Evolutionary conservation across 495 filamentous ascomycete genomes (phyloP).

Genomic region (Penicillium maclennaniae): DNA sequence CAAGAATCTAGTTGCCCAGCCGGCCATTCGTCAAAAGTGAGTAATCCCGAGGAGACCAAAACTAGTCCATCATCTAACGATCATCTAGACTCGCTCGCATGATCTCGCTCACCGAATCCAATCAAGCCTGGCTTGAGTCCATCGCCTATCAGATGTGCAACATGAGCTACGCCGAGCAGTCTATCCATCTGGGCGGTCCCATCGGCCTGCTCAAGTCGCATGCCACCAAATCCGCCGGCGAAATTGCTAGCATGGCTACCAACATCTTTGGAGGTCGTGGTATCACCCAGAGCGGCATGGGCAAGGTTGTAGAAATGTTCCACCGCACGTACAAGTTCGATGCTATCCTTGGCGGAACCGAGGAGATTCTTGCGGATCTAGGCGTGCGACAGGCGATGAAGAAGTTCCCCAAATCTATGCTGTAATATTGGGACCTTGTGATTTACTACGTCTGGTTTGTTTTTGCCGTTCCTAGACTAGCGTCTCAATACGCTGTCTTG

Average conservation of each 20-base stretch:
- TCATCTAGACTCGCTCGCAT: constrained; percentile 66
- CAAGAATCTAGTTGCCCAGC: constrained; percentile 77
- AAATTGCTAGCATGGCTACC: constrained; percentile 76
- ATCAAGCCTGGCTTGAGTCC: constrained; percentile 82
- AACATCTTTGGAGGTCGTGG: constrained; percentile 86
- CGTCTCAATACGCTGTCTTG: too few relatives aligned
- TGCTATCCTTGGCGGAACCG: constrained; percentile 78
- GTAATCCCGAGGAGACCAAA: constrained; percentile 2
- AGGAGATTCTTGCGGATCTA: constrained; percentile 79
- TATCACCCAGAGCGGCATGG: constrained; percentile 80
- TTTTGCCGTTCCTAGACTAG: too few relatives aligned
- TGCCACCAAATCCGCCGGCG: constrained; percentile 69
- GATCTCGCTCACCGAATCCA: constrained; percentile 76
- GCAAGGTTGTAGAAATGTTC: constrained; percentile 75
- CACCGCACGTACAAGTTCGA: constrained; percentile 86
- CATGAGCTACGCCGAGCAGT: constrained; percentile 76
- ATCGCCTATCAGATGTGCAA: constrained; percentile 86
- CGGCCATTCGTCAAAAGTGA: constrained; percentile 79
- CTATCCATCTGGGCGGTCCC: constrained; percentile 71
- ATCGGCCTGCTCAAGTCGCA: constrained; percentile 82
- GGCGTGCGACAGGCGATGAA: constrained; percentile 80
- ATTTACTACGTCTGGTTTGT: too few relatives aligned
- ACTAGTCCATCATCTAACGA: constrained; percentile 2
- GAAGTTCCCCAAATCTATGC: constrained; percentile 76
- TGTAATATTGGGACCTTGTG: too few relatives aligned